Evolutionary conservation across 345 rosid species (phyloP), one percentile per base, ranked within the genome.

Genomic region (Lenwebbia sp.): DNA sequence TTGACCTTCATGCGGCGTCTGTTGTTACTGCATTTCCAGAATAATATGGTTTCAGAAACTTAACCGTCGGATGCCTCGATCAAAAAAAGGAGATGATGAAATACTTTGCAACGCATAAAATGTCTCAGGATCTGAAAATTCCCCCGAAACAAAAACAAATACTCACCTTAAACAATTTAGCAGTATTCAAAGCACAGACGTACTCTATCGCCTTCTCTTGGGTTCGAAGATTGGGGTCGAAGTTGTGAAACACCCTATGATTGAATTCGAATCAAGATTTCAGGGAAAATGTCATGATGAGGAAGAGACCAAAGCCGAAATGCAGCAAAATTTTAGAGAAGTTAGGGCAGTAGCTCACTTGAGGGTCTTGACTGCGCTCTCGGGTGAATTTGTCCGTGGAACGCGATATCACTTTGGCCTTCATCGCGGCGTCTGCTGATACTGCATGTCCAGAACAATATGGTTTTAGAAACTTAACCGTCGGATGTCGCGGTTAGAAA

Each of bases 331-430:
- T 0, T 28, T 56, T 12, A 0, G 15, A 12, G n/a, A 33, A 13
- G 70, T n/a, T n/a, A 1, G 2, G 70, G 25, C 53, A 1, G 25
- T 33, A 25, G 4, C 53, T 54, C 82, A 95, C 98, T 95, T 94
- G 99, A 47, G 96, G 96, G 85, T 97, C 99, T 82, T 96, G 95
- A 91, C 99, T 96, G 88, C 99, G 91, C 84, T 96, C 99, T 86
- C 99, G 94, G 83, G 99, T 97, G 93, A 94, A 97, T 82, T 96
- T 98, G 87, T 97, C 99, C 7, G 90, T 88, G 5, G 98, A 92
- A 60, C 98, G 94, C 12, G 99, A 97, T 84, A 97, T 93, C 52
- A 91, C 93, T 91, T 96, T 96, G 41, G 96, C 94, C 90, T 91
- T 96, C 99, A 97, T 87, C 83, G 56, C 70, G 30, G 94, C 7